A percentile compares a stretch with the other conserved stretches of the same genome.
Conservation (phyloP, 345 rosid genomes). For the Clausena lansium region DNA sequence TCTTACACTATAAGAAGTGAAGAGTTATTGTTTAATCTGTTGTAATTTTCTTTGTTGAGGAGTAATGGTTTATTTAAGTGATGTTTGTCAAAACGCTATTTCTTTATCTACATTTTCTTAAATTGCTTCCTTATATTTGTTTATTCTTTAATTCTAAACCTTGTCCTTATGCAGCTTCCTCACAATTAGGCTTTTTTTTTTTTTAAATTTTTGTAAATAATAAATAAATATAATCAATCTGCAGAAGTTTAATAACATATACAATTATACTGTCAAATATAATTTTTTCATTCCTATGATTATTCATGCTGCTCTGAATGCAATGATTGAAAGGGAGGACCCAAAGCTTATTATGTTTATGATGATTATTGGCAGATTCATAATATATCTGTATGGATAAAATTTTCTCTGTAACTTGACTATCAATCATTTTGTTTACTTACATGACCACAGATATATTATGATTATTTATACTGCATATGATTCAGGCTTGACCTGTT, state of each 20-base stretch:
- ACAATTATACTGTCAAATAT: neutral
- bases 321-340: neutral
- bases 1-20: neutral
- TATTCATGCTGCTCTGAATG: neutral
- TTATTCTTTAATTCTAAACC: neutral
- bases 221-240: neutral
- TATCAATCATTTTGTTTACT: neutral
- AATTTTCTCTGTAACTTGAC: neutral
- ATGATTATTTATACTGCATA: neutral
- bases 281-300: too few species aligned
- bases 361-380: neutral
- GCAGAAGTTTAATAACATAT: neutral
- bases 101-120: neutral
- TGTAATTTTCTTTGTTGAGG: neutral
- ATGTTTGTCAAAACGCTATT: neutral
- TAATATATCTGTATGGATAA: neutral
- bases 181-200: neutral
- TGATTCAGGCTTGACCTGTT: neutral
- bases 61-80: neutral
- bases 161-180: neutral
- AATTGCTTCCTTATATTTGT: neutral
- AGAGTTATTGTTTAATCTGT: too few species aligned
- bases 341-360: neutral
- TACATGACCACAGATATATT: neutral
- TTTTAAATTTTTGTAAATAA: too few species aligned